Conservation (phyloP, 2,329 filamentous ascomycete genomes). For the Cytospora paraplurivora region DNA sequence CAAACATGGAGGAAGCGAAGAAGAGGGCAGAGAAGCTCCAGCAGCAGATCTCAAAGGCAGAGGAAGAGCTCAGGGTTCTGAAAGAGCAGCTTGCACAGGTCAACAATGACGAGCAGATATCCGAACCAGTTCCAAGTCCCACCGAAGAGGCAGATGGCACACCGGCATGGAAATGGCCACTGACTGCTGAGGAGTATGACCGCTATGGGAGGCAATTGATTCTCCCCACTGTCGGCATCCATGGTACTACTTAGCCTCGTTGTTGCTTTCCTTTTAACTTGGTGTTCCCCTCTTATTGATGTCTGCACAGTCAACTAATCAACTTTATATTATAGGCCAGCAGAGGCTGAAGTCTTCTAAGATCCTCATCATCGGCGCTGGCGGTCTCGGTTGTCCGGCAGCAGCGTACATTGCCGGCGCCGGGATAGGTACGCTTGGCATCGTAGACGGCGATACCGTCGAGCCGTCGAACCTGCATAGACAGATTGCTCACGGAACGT, state of each 20-base stretch:
- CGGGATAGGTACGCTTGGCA: slow-evolving; percentile 78
- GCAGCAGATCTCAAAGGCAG: slow-evolving; percentile 49
- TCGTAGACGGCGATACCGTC: slow-evolving; percentile 86
- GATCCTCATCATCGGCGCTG: slow-evolving; percentile 82
- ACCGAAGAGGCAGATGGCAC: slow-evolving; percentile 12
- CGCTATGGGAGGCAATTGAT: slow-evolving; percentile 92
- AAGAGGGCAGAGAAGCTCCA: slow-evolving; percentile 44
- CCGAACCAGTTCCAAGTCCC: background rate
- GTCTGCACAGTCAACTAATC: background rate
- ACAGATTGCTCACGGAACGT: slow-evolving; percentile 78
- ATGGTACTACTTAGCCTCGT: slow-evolving; percentile 51
- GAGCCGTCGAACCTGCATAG: slow-evolving; percentile 91
- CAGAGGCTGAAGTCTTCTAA: slow-evolving; percentile 68
- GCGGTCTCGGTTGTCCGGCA: slow-evolving; percentile 89
- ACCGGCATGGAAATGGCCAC: slow-evolving; percentile 62
- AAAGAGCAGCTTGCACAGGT: slow-evolving; percentile 47
- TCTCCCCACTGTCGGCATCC: slow-evolving; percentile 75
- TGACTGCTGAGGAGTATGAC: slow-evolving; percentile 73
- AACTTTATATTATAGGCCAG: slow-evolving; percentile 65
- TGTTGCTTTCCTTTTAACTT: too few relatives aligned
- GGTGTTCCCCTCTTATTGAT: too few relatives aligned
- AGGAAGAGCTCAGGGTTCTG: slow-evolving; percentile 51
- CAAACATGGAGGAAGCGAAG: slow-evolving; percentile 39
- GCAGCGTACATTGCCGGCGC: slow-evolving; percentile 91
- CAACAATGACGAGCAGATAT: slow-evolving; percentile 37